phyloP scores from a whole-genome alignment of 805 yeast species.

The Maudiozyma saulgeensis region DNA sequence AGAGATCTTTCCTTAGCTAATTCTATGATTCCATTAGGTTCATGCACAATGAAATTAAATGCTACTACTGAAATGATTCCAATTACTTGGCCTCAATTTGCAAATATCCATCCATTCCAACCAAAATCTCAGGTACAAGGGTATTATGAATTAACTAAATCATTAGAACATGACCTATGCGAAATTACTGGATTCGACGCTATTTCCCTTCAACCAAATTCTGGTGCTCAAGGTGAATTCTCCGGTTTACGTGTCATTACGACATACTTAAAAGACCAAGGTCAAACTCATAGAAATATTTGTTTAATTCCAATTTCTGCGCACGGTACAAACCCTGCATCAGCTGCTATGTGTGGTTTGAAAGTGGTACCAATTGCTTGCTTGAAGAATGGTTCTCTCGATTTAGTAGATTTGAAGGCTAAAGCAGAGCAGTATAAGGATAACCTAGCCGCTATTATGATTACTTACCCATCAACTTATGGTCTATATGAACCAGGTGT shows the following conservation, averaged over 20 bases:
- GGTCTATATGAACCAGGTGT: constrained; percentile 94
- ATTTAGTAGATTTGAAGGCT: constrained; percentile 58
- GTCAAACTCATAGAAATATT: constrained; percentile 66
- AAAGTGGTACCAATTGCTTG: constrained; percentile 92
- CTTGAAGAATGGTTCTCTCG: constrained; percentile 74
- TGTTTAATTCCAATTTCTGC: constrained; percentile 96
- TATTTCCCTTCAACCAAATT: constrained; percentile 88
- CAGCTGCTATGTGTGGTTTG: constrained; percentile 94
- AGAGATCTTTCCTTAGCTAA: constrained; percentile 90
- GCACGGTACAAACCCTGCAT: constrained; percentile 97
- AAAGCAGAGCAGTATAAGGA: constrained; percentile 65
- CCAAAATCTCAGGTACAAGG: constrained; percentile 87
- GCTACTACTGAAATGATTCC: constrained; percentile 94
- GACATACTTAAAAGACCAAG: constrained; percentile 60
- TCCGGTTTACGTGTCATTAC: constrained; percentile 84
- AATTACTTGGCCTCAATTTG: constrained; percentile 88
- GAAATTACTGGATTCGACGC: constrained; percentile 90
- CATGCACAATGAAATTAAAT: constrained; percentile 96
- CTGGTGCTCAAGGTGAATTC: constrained; percentile 98
- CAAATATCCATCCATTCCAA: constrained; percentile 83
- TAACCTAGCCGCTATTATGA: constrained; percentile 83
- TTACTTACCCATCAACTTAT: constrained; percentile 95
- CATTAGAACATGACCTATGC: constrained; percentile 75
- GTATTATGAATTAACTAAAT: constrained; percentile 62
- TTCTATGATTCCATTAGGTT: constrained; percentile 95